phyloP scores from a whole-genome alignment of 768 basidiomycete genomes.

The Floccularia luteovirens region DNA sequence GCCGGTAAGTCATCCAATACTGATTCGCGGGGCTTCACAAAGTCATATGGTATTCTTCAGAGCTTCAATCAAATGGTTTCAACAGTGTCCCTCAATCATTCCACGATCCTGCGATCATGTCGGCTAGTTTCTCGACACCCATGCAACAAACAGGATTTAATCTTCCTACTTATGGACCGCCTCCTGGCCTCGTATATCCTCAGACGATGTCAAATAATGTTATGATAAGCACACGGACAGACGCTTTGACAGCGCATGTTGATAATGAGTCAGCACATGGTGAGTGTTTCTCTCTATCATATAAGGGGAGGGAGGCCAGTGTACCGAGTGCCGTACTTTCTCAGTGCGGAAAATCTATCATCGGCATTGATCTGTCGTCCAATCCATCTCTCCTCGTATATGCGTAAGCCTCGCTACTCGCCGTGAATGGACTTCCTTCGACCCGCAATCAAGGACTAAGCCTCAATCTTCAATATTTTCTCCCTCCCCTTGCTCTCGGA shows the following conservation, averaged over 20 bases:
- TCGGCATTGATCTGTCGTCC: slow-evolving; percentile 53
- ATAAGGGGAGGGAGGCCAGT: slow-evolving; percentile 79
- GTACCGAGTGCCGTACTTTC: slow-evolving; percentile 87
- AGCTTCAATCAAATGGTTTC: slow-evolving; percentile 6
- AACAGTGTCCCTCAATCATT: slow-evolving; percentile 40
- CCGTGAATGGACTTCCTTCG: slow-evolving; percentile 30
- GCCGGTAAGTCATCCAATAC: slow-evolving; percentile 2
- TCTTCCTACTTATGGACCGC: slow-evolving; percentile 45
- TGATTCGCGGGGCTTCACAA: neutral
- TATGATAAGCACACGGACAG: slow-evolving; percentile 5
- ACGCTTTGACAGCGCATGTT: too few species aligned
- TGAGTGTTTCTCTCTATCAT: slow-evolving; percentile 52
- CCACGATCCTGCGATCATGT: slow-evolving; percentile 76
- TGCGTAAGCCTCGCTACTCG: slow-evolving; percentile 16
- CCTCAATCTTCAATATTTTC: slow-evolving; percentile 20
- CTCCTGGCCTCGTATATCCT: slow-evolving; percentile 55
- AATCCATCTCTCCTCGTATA: slow-evolving; percentile 26
- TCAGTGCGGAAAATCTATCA: slow-evolving; percentile 79
- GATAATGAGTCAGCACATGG: slow-evolving; percentile 41
- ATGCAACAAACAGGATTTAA: slow-evolving; percentile 21
- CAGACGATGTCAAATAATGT: slow-evolving; percentile 9
- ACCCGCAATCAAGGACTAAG: slow-evolving; percentile 18
- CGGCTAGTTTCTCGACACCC: slow-evolving; percentile 51
- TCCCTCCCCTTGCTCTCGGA: slow-evolving; percentile 39
- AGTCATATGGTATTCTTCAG: neutral